phyloP scores from a whole-genome alignment of 768 basidiomycete genomes.

The Calvatia gigantea region DNA sequence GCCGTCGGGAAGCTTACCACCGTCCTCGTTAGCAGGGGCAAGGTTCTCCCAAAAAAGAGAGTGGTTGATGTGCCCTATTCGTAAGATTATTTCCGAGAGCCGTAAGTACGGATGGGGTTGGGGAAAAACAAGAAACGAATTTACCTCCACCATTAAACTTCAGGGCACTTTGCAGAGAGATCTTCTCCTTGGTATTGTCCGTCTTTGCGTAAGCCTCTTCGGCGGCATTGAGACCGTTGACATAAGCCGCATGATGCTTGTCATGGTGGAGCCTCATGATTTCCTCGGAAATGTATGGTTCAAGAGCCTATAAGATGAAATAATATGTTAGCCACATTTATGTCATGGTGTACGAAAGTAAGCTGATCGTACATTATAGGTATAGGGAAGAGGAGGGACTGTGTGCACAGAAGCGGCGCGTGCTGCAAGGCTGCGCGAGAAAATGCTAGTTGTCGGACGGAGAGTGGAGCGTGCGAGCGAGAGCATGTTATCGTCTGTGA shows the following conservation, averaged over 20 bases:
- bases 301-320: slow-evolving; percentile 54
- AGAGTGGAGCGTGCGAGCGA: slow-evolving; percentile 7
- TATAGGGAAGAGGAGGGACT: slow-evolving; percentile 73
- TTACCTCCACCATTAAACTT: slow-evolving; percentile 96
- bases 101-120: neutral
- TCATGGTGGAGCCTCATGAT: slow-evolving; percentile 96
- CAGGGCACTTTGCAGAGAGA: slow-evolving; percentile 85
- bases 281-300: slow-evolving; percentile 88
- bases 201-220: slow-evolving; percentile 73
- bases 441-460: neutral
- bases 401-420: slow-evolving; percentile 29
- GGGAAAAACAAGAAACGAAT: slow-evolving; percentile 20
- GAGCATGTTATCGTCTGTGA: neutral
- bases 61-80: slow-evolving; percentile 86
- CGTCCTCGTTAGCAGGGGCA: slow-evolving; percentile 64
- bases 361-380: slow-evolving; percentile 61
- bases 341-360: too few species aligned
- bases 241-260: slow-evolving; percentile 95
- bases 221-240: slow-evolving; percentile 88
- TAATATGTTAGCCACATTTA: too few species aligned
- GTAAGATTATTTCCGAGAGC: too few species aligned
- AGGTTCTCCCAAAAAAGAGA: slow-evolving; percentile 97
- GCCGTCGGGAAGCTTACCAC: slow-evolving; percentile 58
- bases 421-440: slow-evolving; percentile 1
- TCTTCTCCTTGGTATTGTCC: slow-evolving; percentile 69